Evolutionary conservation across 805 yeast genomes (phyloP), one percentile per base, ranked within the genome.

Genomic region (Nakazawaea siamensis): DNA sequence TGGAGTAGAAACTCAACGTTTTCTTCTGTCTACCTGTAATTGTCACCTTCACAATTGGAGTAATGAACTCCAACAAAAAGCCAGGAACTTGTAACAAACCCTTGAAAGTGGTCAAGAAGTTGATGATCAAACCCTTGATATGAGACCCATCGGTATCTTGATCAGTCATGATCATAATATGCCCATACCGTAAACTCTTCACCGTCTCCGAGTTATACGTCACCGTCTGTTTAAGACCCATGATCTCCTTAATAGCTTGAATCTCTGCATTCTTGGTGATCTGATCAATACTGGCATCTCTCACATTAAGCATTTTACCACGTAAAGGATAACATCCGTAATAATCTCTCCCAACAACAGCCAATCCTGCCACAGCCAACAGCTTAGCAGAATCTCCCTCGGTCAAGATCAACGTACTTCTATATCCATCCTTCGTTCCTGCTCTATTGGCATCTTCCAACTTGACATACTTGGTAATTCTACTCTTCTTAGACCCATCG

Each of bases 71-170:
- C 28, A 86, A 70, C 46, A 92, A 64, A 50, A 92, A 92, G 0
- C 95, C 97, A 1, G 97, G 96, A 33, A 90, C 72, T 39, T 80
- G 82, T 20, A 92, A 64, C 44, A 92, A 62, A 2, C 97, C 98
- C 1, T 97, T 97, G 63, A 92, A 92, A 21, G 95, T 81, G 4
- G 90, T 73, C 40, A 92, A 62, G 51, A 92, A 92, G 55, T 92
- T 92, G 50, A 92, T 92, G 39, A 92, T 73, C 45, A 92, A 70
- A 44, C 98, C 98, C 55, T 92, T 92, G 55, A 92, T 92, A 64
- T 92, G 98, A 13, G 95, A 82, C 42, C 98, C 98, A 69, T 92
- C 98, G 48, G 88, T 95, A 85, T 92, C 98, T 62, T 92, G 98
- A 81, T 92, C 98, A 5, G 98, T 87, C 97, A 92, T 92, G 54